A percentile compares a stretch with the other conserved stretches of the same genome.
These are phyloP conservation scores for Pichia californica DNA, from an alignment of 805 yeast genomes.

Conservation along the genomic window DNA sequence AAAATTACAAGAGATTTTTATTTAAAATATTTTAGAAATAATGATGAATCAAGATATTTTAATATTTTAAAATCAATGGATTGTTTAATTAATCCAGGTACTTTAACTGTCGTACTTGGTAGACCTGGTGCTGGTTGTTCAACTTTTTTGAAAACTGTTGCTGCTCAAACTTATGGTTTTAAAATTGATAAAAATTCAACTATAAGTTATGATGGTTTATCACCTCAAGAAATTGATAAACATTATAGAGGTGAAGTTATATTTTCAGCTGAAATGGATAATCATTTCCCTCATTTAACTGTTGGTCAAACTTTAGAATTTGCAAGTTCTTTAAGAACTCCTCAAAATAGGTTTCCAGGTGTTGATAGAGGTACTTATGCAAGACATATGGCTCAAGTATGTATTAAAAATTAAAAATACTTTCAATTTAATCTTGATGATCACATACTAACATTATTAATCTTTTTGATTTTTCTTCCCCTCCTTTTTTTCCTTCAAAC, in stretches of 20 bases:
- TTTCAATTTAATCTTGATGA: not conserved
- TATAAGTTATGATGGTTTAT: constrained; percentile 47
- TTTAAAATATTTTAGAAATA: constrained; percentile 20
- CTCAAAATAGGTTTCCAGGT: constrained; percentile 50
- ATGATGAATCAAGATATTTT: constrained; percentile 20
- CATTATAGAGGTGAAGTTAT: constrained; percentile 62
- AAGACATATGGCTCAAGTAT: constrained; percentile 43
- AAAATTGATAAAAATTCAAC: constrained; percentile 38
- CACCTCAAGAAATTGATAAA: constrained; percentile 40
- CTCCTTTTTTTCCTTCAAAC: not conserved
- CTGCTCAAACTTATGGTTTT: constrained; percentile 55
- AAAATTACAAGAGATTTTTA: constrained; percentile 29
- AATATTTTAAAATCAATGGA: constrained; percentile 59
- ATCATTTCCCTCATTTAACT: constrained; percentile 59
- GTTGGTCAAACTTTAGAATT: constrained; percentile 59
- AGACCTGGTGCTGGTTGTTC: constrained; percentile 79
- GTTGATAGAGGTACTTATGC: constrained; percentile 46
- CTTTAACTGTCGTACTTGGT: constrained; percentile 62
- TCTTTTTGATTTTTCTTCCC: not conserved
- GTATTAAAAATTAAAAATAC: no score
- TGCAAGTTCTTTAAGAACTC: constrained; percentile 54
- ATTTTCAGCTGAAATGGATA: constrained; percentile 61
- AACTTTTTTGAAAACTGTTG: constrained; percentile 52
- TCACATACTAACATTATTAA: not conserved
- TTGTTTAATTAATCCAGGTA: constrained; percentile 53